These are phyloP conservation scores for Blyttiomyces sp. DNA, from an alignment of 371 early-diverging fungal species.

Conservation along the genomic window DNA sequence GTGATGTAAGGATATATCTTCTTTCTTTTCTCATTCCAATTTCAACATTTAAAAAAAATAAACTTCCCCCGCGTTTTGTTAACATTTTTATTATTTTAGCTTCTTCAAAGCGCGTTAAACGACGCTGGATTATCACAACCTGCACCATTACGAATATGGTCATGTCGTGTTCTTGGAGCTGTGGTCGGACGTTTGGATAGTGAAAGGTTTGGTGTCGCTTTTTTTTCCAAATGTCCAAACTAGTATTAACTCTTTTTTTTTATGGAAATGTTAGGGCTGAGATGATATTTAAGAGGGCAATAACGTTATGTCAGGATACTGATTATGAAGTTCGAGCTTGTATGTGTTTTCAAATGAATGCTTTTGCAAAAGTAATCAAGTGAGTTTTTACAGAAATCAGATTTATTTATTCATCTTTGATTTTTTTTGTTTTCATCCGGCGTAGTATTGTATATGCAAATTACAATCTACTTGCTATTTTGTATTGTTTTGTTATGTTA, in stretches of 20 bases:
- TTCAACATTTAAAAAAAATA: not conserved
- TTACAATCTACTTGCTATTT: too few species aligned
- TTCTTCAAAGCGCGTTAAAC: conserved; percentile 23
- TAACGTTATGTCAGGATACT: conserved; percentile 45
- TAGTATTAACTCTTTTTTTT: not conserved
- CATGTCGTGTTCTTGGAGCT: conserved; percentile 38
- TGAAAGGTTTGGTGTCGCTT: conserved; percentile 10
- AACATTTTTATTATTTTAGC: conserved; percentile 11
- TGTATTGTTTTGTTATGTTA: too few species aligned
- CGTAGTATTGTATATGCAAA: too few species aligned
- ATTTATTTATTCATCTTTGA: not conserved
- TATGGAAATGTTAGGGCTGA: conserved; percentile 14
- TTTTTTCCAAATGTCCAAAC: not conserved
- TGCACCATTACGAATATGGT: conserved; percentile 35
- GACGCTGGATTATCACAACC: conserved; percentile 42
- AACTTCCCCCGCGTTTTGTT: not conserved
- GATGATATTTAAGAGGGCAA: conserved; percentile 29
- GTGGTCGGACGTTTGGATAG: conserved; percentile 18
- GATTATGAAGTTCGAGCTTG: conserved; percentile 46
- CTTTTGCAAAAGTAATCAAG: conserved; percentile 33
- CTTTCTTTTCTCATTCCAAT: too few species aligned
- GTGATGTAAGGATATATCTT: conserved; percentile 26
- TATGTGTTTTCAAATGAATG: conserved; percentile 42
- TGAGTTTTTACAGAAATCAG: conserved; percentile 15
- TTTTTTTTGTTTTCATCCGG: not conserved